Base-by-base conservation (phyloP, 768 basidiomycete genomes). In the Multifurca ochricompacta region DNA sequence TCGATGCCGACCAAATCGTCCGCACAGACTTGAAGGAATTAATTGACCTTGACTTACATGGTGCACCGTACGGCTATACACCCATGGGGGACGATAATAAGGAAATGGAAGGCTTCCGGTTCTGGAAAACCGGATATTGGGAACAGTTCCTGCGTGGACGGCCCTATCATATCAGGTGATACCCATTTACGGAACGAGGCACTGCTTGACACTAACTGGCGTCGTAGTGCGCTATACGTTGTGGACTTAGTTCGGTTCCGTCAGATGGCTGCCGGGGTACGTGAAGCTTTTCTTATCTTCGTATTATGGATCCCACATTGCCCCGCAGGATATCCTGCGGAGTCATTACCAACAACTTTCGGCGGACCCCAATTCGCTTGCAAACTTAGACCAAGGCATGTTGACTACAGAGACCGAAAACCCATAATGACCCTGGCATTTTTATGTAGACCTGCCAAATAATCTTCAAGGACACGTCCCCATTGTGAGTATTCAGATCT, bases 51-150 rank as follows among this genome's bases (percentile, higher is more conserved):
- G 88, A 99, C 65, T 74, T 99, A 10, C 81, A 92, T 25, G 93
- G 93, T 0, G 90, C 91, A 0, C 93, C 95, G 1, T 98, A 98
- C 61, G 93, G 86, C 0, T 97, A 94, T 63, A 90, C 94, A 0
- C 96, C 96, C 0, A 99, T 99, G 96, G 96, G 96, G 2, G 83
- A 95, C 62, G 91, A 95, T 63, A 89, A 95, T 59, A 69, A 72
- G 21, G 96, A 94, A 30, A 96, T 97, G 86, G 96, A 98, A 67
- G 93, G 94, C 0, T 99, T 93, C 74, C 76, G 96, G 27, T 99
- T 99, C 74, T 99, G 96, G 96, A 97, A 98, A 72, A 87, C 84
- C 0, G 96, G 93, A 0, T 94, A 93, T 63, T 93, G 95, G 96
- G 83, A 79, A 60, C 86, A 97, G 21, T 91, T 89, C 64, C 71